These are phyloP conservation scores for Sapria himalayana DNA, from an alignment of 345 rosid species.

Conservation along the genomic window DNA sequence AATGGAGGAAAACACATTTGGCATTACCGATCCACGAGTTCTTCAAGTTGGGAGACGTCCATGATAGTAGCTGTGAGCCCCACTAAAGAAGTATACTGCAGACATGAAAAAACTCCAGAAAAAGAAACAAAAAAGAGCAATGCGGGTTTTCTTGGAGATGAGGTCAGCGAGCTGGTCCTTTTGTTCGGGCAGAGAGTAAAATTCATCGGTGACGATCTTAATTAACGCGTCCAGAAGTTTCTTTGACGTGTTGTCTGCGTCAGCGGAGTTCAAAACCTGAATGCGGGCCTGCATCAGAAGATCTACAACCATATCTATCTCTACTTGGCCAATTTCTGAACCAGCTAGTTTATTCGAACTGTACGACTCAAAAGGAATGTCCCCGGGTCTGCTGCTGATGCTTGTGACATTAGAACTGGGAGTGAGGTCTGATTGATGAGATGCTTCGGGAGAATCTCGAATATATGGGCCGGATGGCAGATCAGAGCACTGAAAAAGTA, in stretches of 20 bases:
- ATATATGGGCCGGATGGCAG: not conserved
- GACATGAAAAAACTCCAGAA: conserved; percentile 10
- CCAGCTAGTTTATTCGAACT: conserved; percentile 1
- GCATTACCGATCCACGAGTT: too few species aligned
- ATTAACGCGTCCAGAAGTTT: conserved; percentile 18
- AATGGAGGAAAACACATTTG: too few species aligned
- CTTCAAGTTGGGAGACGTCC: conserved; percentile 19
- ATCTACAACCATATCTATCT: conserved; percentile 9
- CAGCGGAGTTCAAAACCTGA: conserved; percentile 11
- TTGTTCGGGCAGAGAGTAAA: conserved; percentile 12
- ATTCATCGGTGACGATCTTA: conserved; percentile 7
- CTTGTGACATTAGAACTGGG: conserved; percentile 6
- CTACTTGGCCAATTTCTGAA: conserved; percentile 6
- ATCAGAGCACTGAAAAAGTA: conserved; percentile 8
- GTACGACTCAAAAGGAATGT: conserved; percentile 3
- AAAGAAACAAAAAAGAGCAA: conserved; percentile 8
- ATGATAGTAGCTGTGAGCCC: not conserved
- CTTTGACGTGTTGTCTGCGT: conserved; percentile 11
- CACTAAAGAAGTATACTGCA: conserved; percentile 7
- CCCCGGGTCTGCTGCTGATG: not conserved
- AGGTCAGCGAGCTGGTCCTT: conserved; percentile 6
- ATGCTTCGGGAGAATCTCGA: conserved; percentile 5
- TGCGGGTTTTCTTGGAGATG: conserved; percentile 4
- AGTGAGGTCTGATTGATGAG: conserved; percentile 1
- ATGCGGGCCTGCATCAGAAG: conserved; percentile 13